Conservation (phyloP, 768 basidiomycete species). For the Coprinopsis strossmayeri region DNA sequence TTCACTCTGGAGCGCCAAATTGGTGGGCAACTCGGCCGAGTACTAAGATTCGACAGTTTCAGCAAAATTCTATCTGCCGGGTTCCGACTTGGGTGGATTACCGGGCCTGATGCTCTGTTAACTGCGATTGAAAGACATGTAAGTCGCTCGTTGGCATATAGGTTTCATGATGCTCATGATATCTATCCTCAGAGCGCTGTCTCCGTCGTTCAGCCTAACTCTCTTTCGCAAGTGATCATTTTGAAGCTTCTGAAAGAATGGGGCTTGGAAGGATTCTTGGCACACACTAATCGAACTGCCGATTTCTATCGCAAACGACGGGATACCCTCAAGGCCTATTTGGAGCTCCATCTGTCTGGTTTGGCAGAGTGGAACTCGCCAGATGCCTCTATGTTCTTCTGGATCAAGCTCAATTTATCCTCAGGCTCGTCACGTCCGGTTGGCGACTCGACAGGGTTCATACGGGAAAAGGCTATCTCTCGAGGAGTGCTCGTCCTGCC, state of each 20-base stretch:
- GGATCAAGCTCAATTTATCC: slow-evolving; percentile 44
- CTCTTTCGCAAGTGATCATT: slow-evolving; percentile 54
- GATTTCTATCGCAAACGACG: slow-evolving; percentile 62
- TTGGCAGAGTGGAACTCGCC: slow-evolving; percentile 66
- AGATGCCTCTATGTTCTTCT: slow-evolving; percentile 83
- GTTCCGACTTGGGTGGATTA: slow-evolving; percentile 70
- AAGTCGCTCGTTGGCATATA: slow-evolving; percentile 17
- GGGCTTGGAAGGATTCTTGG: slow-evolving; percentile 65
- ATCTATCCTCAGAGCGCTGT: slow-evolving; percentile 38
- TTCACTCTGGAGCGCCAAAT: slow-evolving; percentile 62
- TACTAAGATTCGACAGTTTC: slow-evolving; percentile 81
- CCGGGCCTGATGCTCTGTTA: slow-evolving; percentile 63
- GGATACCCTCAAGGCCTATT: slow-evolving; percentile 64
- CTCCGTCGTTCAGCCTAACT: slow-evolving; percentile 57
- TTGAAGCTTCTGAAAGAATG: slow-evolving; percentile 51
- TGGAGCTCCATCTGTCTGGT: slow-evolving; percentile 62
- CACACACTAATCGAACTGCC: slow-evolving; percentile 61
- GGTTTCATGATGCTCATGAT: neutral
- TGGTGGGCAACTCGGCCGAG: slow-evolving; percentile 58
- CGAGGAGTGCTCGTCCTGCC: slow-evolving; percentile 79
- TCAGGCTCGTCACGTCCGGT: neutral
- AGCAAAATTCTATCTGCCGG: slow-evolving; percentile 77
- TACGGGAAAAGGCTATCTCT: slow-evolving; percentile 62
- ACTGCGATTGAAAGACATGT: slow-evolving; percentile 64
- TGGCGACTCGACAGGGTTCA: slow-evolving; percentile 57